Evolutionary conservation across 2,329 filamentous ascomycete genomes (phyloP), one percentile per base, ranked within the genome.

Genomic region (Fusarium illudens): DNA sequence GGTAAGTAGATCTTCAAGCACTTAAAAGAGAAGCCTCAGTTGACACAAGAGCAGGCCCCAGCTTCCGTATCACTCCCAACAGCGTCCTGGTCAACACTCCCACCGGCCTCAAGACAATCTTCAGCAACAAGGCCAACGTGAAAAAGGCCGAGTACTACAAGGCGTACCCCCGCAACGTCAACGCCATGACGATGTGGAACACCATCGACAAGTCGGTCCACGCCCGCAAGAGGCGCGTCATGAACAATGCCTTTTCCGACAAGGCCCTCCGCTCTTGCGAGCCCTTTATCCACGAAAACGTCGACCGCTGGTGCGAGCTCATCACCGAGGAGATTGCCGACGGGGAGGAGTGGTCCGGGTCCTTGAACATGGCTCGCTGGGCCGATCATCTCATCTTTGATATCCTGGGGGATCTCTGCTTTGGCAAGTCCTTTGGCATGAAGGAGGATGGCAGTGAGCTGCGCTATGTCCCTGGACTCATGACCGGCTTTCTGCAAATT

Each of bases 61-160:
- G 17, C 5, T 65, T 73, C 29, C 68, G 70, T 13, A 63, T 66
- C 22, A 48, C 63, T 6, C 70, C 68, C 12, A 58, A 71, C 36
- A 60, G 65, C 15, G 53, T 73, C 22, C 32, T 67, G 15, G 33
- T 73, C 46, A 71, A 70, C 51, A 73, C 68, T 11, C 53, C 68
- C 2, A 55, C 50, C 2, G 71, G 68, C 7, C 54, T 67, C 10
- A 58, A 58, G 17, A 33, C 50, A 13, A 71, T 73, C 17, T 73
- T 64, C 60, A 70, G 59, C 42, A 55, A 60, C 46, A 71, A 70
- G 32, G 64, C 66, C 19, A 70, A 73, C 46, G 58, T 73, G 6
- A 48, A 57, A 39, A 73, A 73, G 33, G 48, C 66, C 3, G 62
- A 64, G 9, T 73, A 68, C 49, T 73, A 73, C 37, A 69, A 70